These are phyloP conservation scores for Pterocarpus santalinus DNA, from an alignment of 306 rosid species.

Conservation along the genomic window DNA sequence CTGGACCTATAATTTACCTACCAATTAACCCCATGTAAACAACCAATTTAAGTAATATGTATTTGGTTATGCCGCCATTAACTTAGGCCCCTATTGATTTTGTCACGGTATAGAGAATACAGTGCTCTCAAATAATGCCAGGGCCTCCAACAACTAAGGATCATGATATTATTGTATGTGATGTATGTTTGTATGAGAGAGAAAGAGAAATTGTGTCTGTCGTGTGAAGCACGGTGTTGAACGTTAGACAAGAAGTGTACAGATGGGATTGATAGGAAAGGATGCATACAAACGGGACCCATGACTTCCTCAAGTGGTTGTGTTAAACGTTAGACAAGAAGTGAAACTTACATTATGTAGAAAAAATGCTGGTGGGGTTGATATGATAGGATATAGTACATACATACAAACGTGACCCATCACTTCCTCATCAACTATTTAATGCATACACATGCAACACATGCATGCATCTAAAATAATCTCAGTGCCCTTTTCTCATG, in stretches of 20 bases:
- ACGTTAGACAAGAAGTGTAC: slow-evolving; percentile 45
- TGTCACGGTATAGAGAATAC: too few species aligned
- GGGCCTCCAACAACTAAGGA: too few species aligned
- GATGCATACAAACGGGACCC: slow-evolving; percentile 49
- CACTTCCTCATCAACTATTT: neutral
- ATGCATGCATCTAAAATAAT: slow-evolving; percentile 35
- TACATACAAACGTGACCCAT: slow-evolving; percentile 16
- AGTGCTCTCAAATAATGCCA: too few species aligned
- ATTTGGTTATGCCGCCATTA: too few species aligned
- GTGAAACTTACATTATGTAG: slow-evolving; percentile 32
- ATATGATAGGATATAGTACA: slow-evolving; percentile 21
- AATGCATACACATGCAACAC: neutral
- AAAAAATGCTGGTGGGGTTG: slow-evolving; percentile 41
- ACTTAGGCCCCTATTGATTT: neutral
- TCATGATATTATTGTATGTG: neutral
- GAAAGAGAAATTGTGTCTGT: neutral
- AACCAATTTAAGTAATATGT: too few species aligned
- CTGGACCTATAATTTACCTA: neutral
- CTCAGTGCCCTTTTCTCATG: slow-evolving; percentile 31
- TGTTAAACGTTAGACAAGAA: slow-evolving; percentile 34
- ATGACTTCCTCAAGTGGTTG: slow-evolving; percentile 39
- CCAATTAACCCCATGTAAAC: neutral
- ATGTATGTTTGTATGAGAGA: neutral
- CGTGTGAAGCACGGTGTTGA: slow-evolving; percentile 13
- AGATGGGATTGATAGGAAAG: slow-evolving; percentile 48